These are phyloP conservation scores for Naganishia vaughanmartiniae DNA, from an alignment of 768 basidiomycete genomes.

Conservation along the genomic window DNA sequence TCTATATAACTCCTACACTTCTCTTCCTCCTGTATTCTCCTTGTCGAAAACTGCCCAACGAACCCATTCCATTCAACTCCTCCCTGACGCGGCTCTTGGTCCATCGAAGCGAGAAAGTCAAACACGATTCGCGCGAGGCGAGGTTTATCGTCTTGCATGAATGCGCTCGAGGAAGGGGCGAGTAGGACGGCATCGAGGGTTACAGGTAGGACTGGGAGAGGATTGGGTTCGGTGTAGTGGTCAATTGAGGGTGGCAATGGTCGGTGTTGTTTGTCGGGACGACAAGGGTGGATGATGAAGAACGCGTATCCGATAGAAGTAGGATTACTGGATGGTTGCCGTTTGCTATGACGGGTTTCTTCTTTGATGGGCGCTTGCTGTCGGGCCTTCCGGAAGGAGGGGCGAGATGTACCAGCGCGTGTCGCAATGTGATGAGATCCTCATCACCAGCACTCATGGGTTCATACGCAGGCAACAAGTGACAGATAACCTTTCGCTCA, in stretches of 20 bases:
- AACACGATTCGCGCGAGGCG: not conserved
- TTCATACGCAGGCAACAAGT: not conserved
- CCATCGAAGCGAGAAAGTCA: not conserved
- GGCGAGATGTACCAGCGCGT: not conserved
- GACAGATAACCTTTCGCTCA: not conserved
- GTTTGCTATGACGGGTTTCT: not conserved
- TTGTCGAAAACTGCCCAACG: not conserved
- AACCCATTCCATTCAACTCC: not conserved
- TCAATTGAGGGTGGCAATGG: not conserved
- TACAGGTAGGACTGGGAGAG: not conserved
- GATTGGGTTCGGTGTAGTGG: not conserved
- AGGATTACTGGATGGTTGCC: too few species aligned
- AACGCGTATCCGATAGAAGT: conserved; percentile 1
- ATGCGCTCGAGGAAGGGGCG: not conserved
- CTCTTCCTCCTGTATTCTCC: not conserved
- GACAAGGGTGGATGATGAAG: not conserved
- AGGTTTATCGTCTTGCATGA: not conserved
- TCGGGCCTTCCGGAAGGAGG: not conserved
- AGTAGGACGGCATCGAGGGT: not conserved
- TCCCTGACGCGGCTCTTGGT: not conserved
- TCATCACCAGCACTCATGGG: not conserved
- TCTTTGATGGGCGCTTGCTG: not conserved
- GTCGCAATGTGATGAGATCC: conserved; percentile 7
- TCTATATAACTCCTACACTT: not conserved
- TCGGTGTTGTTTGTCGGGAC: not conserved